Evolutionary conservation across 495 filamentous ascomycete species (phyloP), one percentile per base, ranked within the genome.

Genomic region (Penicillium robsamsonii): DNA sequence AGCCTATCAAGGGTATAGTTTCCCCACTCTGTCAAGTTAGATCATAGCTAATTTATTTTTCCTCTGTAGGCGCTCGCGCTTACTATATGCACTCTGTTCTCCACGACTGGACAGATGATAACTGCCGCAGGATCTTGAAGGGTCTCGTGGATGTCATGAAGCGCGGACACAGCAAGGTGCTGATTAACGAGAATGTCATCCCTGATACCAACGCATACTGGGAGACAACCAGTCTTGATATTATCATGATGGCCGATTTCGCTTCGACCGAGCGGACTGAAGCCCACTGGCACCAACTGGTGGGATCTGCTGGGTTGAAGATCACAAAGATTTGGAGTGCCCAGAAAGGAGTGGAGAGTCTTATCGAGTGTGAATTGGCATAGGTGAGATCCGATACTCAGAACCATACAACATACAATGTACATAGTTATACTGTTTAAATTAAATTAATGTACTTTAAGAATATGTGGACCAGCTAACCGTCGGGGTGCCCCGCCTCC

Each of bases 121-220:
- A 64, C 25, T 71, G 70, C 55, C 47, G 53, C 8, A 62, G 59
- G 10, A 78, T 80, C 47, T 61, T 79, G 11, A 45, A 47, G 30
- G 66, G 71, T 10, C 43, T 76, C 12, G 52, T 56, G 1, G 50
- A 53, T 11, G 75, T 73, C 24, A 74, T 81, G 75, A 68, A 65
- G 30, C 66, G 56, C 0, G 75, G 73, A n/a, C 70, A 76, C 60
- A 75, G 70, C 58, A 76, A 70, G 58, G n/a, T 80, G 0, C 50
- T 82, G 20, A 72, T 82, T 56, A 75, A 79, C 40, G 79, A 81
- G 62, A 70, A 75, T 38, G 67, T 78, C 10, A 67, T 78, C 8
- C 68, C 73, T 0, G 64, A 65, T 15, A 70, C 62, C 1, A 61
- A 60, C 24, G 71, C 74, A 4, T 67, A 74, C 55, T 73, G 71